Conservation (phyloP, 352 stramenopile species). For the Globisporangium spiculum region DNA sequence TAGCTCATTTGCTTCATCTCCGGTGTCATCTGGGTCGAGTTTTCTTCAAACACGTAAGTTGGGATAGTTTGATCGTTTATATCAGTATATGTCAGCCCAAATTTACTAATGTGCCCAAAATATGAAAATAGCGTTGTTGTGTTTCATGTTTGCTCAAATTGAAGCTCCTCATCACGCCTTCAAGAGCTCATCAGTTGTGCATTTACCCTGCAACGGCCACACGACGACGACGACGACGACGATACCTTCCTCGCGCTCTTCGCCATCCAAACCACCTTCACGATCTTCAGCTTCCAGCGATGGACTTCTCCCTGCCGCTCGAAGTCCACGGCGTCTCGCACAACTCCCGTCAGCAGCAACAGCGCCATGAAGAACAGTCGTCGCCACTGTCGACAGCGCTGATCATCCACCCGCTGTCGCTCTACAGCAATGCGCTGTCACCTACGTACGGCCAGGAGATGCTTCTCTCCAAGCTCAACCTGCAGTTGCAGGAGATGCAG, state of each 20-base stretch:
- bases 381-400: slow-evolving; percentile 28
- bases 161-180: slow-evolving; percentile 3
- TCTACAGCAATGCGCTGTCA: slow-evolving; percentile 31
- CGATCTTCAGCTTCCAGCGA: not conserved
- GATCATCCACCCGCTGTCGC: slow-evolving; percentile 68
- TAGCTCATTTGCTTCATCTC: not conserved
- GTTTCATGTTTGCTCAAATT: slow-evolving; percentile 4
- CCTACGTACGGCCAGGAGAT: slow-evolving; percentile 37
- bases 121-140: not conserved
- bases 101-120: not conserved
- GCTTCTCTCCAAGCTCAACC: slow-evolving; percentile 27
- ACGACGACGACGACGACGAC: not conserved
- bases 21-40: not conserved
- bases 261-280: not conserved
- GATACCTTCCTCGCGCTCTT: not conserved
- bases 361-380: not conserved
- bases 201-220: slow-evolving; percentile 1
- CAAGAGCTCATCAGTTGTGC: slow-evolving; percentile 10
- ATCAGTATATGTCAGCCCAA: not conserved
- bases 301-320: slow-evolving; percentile 17
- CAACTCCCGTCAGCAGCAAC: not conserved
- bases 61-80: not conserved
- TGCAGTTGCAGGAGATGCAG: slow-evolving; percentile 35
- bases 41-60: not conserved
- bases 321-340: slow-evolving; percentile 9